Conservation (phyloP, 2,329 filamentous ascomycete species). For the Pseudopithomyces chartarum region DNA sequence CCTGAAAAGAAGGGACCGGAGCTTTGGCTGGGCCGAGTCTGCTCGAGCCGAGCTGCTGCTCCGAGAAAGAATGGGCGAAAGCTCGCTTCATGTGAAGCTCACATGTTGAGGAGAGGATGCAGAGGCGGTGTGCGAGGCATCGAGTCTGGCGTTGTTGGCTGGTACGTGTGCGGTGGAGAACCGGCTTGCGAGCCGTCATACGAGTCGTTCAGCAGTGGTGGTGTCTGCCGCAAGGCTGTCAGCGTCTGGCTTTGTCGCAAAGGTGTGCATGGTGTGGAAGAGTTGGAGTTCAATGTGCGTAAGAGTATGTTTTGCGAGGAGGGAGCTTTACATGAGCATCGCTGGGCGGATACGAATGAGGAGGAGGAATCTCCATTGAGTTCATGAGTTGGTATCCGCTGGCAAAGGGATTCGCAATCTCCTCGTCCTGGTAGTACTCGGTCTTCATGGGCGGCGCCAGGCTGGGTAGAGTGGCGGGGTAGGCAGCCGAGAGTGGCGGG, state of each 20-base stretch:
- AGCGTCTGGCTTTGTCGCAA: constrained; percentile 39
- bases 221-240: constrained; percentile 63
- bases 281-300: constrained; percentile 39
- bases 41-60: not conserved
- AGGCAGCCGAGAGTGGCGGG: constrained; percentile 49
- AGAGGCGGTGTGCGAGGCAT: constrained; percentile 70
- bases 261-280: constrained; percentile 25
- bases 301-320: constrained; percentile 43
- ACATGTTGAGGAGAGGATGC: constrained; percentile 41
- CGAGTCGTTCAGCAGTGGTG: constrained; percentile 71
- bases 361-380: constrained; percentile 64
- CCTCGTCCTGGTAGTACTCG: constrained; percentile 64
- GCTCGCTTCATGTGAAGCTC: constrained; percentile 7
- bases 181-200: constrained; percentile 66
- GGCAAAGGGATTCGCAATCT: constrained; percentile 66
- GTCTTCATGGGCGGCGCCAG: constrained; percentile 68
- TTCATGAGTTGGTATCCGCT: constrained; percentile 68
- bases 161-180: constrained; percentile 49
- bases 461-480: constrained; percentile 65
- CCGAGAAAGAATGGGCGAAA: constrained; percentile 5
- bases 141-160: constrained; percentile 72
- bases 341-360: constrained; percentile 68
- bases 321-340: constrained; percentile 75
- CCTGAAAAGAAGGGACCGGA: constrained; percentile 17
- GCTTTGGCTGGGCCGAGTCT: constrained; percentile 3